A percentile compares a stretch with the other conserved stretches of the same genome.
Evolutionary conservation across 192 early-diverging fungal species (phyloP).

Genomic region (Linnemannia elongata): DNA sequence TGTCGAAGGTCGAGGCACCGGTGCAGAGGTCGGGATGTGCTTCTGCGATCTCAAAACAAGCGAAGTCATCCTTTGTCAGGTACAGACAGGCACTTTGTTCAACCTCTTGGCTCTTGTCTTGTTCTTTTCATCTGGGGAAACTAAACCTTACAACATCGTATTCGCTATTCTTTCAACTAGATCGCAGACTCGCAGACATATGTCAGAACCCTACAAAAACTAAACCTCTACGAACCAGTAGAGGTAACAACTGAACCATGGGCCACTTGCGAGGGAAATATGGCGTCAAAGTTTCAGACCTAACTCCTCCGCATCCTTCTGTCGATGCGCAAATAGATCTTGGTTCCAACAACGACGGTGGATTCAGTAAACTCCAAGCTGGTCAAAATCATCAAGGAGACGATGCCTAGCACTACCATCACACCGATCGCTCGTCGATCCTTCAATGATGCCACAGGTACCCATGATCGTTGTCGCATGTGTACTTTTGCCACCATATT

Average conservation of each 20-base stretch:
- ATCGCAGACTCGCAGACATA: constrained; percentile 76
- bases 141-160: not conserved
- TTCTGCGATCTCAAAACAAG: constrained; percentile 70
- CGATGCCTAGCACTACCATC: constrained; percentile 57
- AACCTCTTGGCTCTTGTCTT: not conserved
- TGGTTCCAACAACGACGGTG: constrained; percentile 63
- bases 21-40: constrained; percentile 71
- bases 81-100: constrained; percentile 15
- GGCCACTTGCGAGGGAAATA: not conserved
- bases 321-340: constrained; percentile 44
- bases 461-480: constrained; percentile 30
- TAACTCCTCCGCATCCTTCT: not conserved
- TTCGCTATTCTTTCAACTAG: constrained; percentile 35
- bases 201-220: constrained; percentile 70
- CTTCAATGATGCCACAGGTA: constrained; percentile 70
- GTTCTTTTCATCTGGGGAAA: not conserved
- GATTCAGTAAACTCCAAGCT: constrained; percentile 70
- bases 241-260: constrained; percentile 59
- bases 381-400: constrained; percentile 59
- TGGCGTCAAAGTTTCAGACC: not conserved
- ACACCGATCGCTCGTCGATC: constrained; percentile 65
- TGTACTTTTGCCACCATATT: not conserved
- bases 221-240: constrained; percentile 67
- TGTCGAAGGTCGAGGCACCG: constrained; percentile 63
- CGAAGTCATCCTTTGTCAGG: constrained; percentile 73